These are phyloP conservation scores for Ophiostoma perfectum DNA, from an alignment of 2,329 filamentous ascomycete genomes.

Conservation along the genomic window DNA sequence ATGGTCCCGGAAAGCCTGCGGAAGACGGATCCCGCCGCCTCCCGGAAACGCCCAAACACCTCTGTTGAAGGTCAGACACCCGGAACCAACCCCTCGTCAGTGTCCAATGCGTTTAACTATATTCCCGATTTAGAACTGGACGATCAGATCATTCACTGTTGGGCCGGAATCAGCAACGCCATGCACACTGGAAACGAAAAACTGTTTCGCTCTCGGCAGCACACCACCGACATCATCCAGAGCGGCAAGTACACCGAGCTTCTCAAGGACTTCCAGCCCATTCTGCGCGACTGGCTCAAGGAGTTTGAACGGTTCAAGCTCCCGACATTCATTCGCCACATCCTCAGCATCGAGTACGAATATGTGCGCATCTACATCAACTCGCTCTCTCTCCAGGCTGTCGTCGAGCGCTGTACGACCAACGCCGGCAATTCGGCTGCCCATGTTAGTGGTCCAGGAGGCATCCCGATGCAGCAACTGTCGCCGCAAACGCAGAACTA, in stretches of 20 bases:
- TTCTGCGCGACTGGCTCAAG: conserved; percentile 70
- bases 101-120: conserved; percentile 58
- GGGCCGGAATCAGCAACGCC: conserved; percentile 86
- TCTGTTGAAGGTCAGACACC: conserved; percentile 47
- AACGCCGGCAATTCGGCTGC: conserved; percentile 35
- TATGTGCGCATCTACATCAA: conserved; percentile 94
- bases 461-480: conserved; percentile 35
- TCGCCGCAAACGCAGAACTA: conserved; percentile 62
- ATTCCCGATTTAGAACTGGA: conserved; percentile 62
- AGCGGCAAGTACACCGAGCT: conserved; percentile 76
- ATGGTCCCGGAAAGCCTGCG: conserved; percentile 74
- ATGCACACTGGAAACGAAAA: conserved; percentile 89
- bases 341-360: conserved; percentile 90
- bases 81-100: conserved; percentile 51
- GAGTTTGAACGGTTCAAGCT: conserved; percentile 75
- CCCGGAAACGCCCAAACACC: conserved; percentile 26
- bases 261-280: conserved; percentile 73
- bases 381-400: conserved; percentile 86
- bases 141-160: conserved; percentile 74
- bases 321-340: conserved; percentile 62
- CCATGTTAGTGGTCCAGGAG: not conserved
- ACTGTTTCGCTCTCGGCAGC: conserved; percentile 79
- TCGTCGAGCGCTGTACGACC: conserved; percentile 85
- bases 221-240: conserved; percentile 84
- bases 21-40: conserved; percentile 52